phyloP scores from a whole-genome alignment of 805 yeast species.

The Suhomyces tanzawaensis region DNA sequence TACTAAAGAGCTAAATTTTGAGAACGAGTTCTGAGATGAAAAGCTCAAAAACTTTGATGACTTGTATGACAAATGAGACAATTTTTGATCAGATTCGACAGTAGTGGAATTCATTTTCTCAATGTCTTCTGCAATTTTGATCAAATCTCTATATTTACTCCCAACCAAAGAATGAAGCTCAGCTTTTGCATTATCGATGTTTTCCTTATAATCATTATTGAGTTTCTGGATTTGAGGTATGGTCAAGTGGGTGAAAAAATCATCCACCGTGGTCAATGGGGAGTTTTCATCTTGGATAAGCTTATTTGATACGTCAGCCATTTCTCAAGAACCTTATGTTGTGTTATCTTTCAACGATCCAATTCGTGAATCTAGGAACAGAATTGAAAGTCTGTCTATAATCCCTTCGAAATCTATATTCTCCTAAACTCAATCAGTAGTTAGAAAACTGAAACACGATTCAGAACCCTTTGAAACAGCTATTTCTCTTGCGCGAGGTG shows the following conservation, averaged over 20 bases:
- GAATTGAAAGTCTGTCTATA: too few species aligned
- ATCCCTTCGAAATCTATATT: too few species aligned
- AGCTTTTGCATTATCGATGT: conserved; percentile 26
- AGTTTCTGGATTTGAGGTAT: conserved; percentile 33
- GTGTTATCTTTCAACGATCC: too few species aligned
- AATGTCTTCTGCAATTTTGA: conserved; percentile 43
- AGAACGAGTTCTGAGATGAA: conserved; percentile 13
- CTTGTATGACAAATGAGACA: conserved; percentile 33
- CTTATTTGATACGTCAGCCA: conserved; percentile 1
- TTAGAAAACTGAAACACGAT: too few species aligned
- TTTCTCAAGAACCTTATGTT: too few species aligned
- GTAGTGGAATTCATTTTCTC: conserved; percentile 28
- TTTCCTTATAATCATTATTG: conserved; percentile 25
- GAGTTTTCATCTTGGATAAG: conserved; percentile 2
- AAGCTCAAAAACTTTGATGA: conserved; percentile 28
- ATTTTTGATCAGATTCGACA: conserved; percentile 18
- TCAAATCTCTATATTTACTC: conserved; percentile 41
- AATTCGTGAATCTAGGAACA: too few species aligned
- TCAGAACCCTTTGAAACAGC: too few species aligned
- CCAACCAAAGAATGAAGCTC: conserved; percentile 40
- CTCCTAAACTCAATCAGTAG: too few species aligned
- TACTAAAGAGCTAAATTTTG: conserved; percentile 20
- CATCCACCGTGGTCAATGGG: conserved; percentile 26
- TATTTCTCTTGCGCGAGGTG: too few species aligned
- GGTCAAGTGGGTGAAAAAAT: conserved; percentile 30